Percentiles rank a stretch among this genome's conserved stretches.
Conservation (phyloP, 257 asterid species). For the Fraxinus excelsior region DNA sequence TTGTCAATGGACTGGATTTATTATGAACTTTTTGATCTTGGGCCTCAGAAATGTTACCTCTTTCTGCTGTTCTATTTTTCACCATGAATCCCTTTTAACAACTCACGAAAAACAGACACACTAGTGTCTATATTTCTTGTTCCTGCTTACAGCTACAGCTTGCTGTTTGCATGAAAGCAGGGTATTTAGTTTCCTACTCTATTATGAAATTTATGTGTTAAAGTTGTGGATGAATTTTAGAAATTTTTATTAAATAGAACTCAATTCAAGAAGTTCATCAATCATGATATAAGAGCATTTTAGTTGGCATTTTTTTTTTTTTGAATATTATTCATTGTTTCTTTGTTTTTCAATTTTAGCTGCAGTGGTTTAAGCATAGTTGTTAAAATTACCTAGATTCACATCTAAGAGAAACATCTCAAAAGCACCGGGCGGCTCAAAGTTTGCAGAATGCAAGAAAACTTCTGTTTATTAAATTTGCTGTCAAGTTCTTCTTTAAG, state of each 20-base stretch:
- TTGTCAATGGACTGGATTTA: constrained; percentile 18
- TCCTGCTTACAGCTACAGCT: constrained; percentile 21
- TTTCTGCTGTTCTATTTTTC: neutral
- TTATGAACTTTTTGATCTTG: constrained; percentile 19
- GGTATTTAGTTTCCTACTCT: constrained; percentile 11
- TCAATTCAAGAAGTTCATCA: neutral
- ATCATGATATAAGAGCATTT: neutral
- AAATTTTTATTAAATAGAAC: neutral
- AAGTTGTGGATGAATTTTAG: neutral
- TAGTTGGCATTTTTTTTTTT: neutral
- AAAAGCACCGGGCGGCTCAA: neutral
- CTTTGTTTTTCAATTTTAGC: neutral
- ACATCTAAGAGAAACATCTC: neutral
- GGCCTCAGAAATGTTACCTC: neutral
- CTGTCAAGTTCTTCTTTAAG: neutral
- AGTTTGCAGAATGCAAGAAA: neutral
- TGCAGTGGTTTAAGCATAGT: neutral
- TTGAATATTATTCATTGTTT: neutral
- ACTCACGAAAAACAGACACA: neutral
- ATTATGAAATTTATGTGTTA: neutral
- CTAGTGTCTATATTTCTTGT: constrained; percentile 1
- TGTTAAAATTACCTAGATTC: neutral
- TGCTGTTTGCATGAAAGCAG: constrained; percentile 20
- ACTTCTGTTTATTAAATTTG: neutral
- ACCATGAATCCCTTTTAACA: constrained; percentile 1